Percentiles rank a stretch among this genome's conserved stretches.
These are phyloP conservation scores for Trichoderma guizhouense DNA, from an alignment of 2,329 filamentous ascomycete genomes.

Conservation along the genomic window DNA sequence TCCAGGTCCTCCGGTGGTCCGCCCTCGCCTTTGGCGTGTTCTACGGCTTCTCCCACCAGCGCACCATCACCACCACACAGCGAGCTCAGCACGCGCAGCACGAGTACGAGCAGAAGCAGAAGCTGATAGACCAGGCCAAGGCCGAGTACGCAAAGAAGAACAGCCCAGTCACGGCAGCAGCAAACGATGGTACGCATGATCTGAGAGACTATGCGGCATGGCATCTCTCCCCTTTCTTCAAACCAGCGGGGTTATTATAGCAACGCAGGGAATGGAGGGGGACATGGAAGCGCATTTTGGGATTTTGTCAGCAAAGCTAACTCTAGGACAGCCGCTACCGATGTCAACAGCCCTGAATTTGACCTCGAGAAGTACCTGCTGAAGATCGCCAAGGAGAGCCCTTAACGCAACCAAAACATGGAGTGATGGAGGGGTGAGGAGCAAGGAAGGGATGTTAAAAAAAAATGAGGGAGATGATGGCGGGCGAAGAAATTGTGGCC, in stretches of 20 bases:
- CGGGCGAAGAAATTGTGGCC: not conserved
- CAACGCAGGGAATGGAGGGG: not conserved
- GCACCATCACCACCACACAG: conserved; percentile 69
- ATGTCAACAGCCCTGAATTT: conserved; percentile 85
- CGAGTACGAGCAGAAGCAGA: conserved; percentile 88
- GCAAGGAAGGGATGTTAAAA: not conserved
- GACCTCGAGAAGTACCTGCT: conserved; percentile 84
- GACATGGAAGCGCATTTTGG: not conserved
- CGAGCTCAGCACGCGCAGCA: conserved; percentile 68
- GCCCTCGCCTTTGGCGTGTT: conserved; percentile 87
- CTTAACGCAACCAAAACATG: conserved; percentile 34
- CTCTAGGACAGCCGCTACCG: conserved; percentile 37
- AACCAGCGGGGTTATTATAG: not conserved
- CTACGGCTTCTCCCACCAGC: conserved; percentile 95
- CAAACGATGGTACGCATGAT: conserved; percentile 32
- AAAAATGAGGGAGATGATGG: not conserved
- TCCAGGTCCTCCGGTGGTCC: conserved; percentile 93
- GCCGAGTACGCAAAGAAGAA: conserved; percentile 78
- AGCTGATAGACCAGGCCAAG: conserved; percentile 90
- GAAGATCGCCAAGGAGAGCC: conserved; percentile 54
- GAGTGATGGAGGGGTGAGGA: conserved; percentile 1
- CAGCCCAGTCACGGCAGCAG: conserved; percentile 46
- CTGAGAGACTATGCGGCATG: not conserved
- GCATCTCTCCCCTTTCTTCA: not conserved
- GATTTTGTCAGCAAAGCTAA: conserved; percentile 8